Evolutionary conservation across 768 basidiomycete genomes (phyloP).

Genomic region (Rhodosporidiobolus sp.): DNA sequence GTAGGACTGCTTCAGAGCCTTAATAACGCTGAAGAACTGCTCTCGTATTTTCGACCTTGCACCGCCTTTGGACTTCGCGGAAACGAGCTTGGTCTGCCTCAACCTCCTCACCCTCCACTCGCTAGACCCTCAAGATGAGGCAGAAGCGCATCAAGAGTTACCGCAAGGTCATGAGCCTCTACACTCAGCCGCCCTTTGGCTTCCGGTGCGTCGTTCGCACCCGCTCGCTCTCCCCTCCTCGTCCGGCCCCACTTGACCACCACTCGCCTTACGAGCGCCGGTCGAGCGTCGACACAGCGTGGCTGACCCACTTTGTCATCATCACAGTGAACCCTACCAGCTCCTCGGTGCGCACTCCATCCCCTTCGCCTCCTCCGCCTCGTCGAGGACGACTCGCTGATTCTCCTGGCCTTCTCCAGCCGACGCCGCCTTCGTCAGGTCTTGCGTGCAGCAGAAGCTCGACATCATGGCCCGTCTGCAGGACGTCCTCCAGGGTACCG

Average conservation of each 20-base stretch:
- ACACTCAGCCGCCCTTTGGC: slow-evolving; percentile 71
- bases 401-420: slow-evolving; percentile 53
- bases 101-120: not conserved
- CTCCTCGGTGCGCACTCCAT: slow-evolving; percentile 62
- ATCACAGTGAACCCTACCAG: slow-evolving; percentile 74
- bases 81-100: not conserved
- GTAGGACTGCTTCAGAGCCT: too few relatives aligned
- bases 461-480: slow-evolving; percentile 73
- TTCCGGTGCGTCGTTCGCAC: slow-evolving; percentile 56
- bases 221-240: not conserved
- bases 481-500: slow-evolving; percentile 74
- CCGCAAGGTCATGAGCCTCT: slow-evolving; percentile 87
- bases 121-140: slow-evolving; percentile 59
- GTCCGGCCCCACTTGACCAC: not conserved
- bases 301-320: not conserved
- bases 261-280: too few relatives aligned
- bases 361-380: not conserved
- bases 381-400: not conserved
- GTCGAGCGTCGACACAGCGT: not conserved
- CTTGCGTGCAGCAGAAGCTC: slow-evolving; percentile 64
- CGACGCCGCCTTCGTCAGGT: slow-evolving; percentile 77
- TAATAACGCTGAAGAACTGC: too few relatives aligned
- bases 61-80: not conserved
- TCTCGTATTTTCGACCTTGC: too few relatives aligned
- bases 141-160: slow-evolving; percentile 95